A percentile compares a stretch with the other conserved stretches of the same genome.
Conservation (phyloP, 495 filamentous ascomycete species). For the Geoglossum glabrum region DNA sequence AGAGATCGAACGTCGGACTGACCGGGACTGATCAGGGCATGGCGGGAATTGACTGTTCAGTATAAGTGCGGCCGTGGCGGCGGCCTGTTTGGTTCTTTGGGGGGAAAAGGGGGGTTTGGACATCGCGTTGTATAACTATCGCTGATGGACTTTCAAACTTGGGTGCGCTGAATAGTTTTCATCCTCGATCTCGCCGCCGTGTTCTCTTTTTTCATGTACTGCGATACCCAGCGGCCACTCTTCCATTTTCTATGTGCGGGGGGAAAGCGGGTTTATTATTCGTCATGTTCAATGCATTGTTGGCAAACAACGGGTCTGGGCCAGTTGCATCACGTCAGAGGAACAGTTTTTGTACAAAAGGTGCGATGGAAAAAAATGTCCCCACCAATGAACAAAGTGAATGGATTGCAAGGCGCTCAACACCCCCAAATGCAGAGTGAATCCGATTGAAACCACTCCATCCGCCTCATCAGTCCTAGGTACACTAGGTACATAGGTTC, state of each 20-base stretch:
- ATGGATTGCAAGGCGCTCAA: neutral
- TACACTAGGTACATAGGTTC: neutral
- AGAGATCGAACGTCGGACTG: conserved; percentile 14
- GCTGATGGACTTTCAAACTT: neutral
- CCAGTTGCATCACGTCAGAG: neutral
- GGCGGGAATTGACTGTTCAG: neutral
- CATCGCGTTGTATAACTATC: neutral
- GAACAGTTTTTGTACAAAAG: neutral
- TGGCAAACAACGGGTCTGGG: neutral
- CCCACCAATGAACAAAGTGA: neutral
- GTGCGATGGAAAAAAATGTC: neutral
- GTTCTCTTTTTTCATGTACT: neutral
- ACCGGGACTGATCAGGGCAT: neutral
- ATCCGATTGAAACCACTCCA: neutral
- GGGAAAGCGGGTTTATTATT: neutral
- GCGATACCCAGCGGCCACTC: neutral
- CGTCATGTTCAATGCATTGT: neutral
- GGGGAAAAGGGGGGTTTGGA: neutral
- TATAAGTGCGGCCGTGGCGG: conserved; percentile 1
- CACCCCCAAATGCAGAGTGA: neutral
- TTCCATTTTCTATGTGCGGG: neutral
- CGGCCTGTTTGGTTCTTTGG: neutral
- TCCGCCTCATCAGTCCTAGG: neutral
- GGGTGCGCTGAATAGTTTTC: neutral
- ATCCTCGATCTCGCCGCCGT: neutral